Base-by-base conservation (phyloP, 148 eudicot genomes). In the Fagopyrum homotropicum region DNA sequence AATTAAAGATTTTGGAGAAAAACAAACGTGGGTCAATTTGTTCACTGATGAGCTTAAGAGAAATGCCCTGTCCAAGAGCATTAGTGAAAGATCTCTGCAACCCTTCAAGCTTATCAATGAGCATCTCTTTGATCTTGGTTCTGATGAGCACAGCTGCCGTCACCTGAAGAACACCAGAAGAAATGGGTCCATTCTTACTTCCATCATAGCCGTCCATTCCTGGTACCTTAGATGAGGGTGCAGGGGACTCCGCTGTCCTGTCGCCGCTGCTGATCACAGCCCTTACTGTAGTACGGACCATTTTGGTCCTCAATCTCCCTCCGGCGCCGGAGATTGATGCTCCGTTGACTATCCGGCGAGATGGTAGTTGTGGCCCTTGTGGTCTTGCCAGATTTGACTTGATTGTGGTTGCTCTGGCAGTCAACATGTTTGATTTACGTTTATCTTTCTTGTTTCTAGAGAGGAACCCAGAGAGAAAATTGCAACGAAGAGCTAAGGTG, bases 11-110 rank as follows among this genome's bases (percentile, higher is more conserved):
- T 2, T 1, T n/a, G 2, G 52, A 50, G 16, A 22, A 44, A 19
- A 56, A 80, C 81, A 55, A 17, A 93, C 98, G 92, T 78, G 96
- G 92, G 77, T 93, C 89, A 84, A 88, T 79, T 10, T 85, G 82
- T 61, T 90, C 84, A 80, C 96, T 93, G 78, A 93, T 81, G 76
- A 93, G 98, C 77, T 89, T 87, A 72, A 93, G 73, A 57, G 70
- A 79, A 81, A 93, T 86, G 50, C 90, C 92, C 59, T 84, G 91
- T 47, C 98, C 98, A 78, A 89, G 77, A 76, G 82, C 85, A 85
- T 83, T 90, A 16, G 85, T 44, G 45, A 88, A 84, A 48, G 85
- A 78, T 69, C 86, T 88, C 89, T 86, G 86, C 72, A 85, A 90
- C 78, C 88, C 92, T 68, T 85, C 90, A 80, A 89, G 46, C 86